Percentiles rank a stretch among this genome's conserved stretches.
phyloP scores from a whole-genome alignment of 495 filamentous ascomycete genomes.

The Parathielavia hyrcaniae region DNA sequence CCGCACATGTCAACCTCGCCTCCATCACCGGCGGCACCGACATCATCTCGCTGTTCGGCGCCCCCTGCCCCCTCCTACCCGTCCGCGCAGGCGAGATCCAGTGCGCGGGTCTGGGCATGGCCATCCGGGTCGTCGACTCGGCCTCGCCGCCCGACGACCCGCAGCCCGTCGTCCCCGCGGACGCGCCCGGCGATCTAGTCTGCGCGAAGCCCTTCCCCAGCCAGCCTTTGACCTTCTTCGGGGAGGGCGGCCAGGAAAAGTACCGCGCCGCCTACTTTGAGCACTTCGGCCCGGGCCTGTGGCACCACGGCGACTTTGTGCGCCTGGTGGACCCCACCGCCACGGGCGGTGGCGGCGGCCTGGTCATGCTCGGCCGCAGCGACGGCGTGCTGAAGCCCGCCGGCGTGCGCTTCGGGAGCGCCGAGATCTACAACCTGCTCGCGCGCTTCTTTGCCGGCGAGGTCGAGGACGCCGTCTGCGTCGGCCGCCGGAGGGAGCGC shows the following conservation, averaged over 20 bases:
- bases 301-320: constrained; percentile 96
- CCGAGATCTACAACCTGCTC: constrained; percentile 90
- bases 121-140: constrained; percentile 68
- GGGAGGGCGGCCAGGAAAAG: constrained; percentile 57
- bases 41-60: constrained; percentile 90
- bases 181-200: constrained; percentile 82
- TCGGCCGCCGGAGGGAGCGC: constrained; percentile 64
- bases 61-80: constrained; percentile 76
- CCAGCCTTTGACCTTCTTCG: constrained; percentile 86
- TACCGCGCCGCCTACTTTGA: constrained; percentile 87
- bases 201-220: constrained; percentile 83
- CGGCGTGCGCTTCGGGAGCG: constrained; percentile 70
- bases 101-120: constrained; percentile 86
- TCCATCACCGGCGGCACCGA: constrained; percentile 89
- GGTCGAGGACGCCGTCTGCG: constrained; percentile 77
- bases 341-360: constrained; percentile 56
- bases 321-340: constrained; percentile 64
- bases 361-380: constrained; percentile 75
- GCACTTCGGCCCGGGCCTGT: constrained; percentile 58
- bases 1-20: constrained; percentile 64
- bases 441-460: constrained; percentile 69
- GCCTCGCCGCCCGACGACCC: constrained; percentile 35
- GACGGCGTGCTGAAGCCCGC: constrained; percentile 76
- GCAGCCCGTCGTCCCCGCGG: constrained; percentile 44
- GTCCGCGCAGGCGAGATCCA: constrained; percentile 88